Evolutionary conservation across 2,329 filamentous ascomycete genomes (phyloP), one percentile per base, ranked within the genome.

Genomic region (Onygenales sp.): DNA sequence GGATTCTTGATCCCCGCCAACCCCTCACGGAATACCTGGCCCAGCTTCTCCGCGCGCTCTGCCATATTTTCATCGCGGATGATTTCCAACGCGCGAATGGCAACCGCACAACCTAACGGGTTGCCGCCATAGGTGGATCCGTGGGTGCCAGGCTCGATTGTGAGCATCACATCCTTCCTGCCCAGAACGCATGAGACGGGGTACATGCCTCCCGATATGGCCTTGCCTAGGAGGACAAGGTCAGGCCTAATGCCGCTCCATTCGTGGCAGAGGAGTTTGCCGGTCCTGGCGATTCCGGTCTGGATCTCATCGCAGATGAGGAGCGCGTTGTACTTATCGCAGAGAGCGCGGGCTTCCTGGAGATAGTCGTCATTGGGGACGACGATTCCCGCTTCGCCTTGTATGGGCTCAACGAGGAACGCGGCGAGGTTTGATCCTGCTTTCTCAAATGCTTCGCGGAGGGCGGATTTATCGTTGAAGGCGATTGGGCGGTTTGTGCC

Each of bases 71-170:
- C 91, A 69, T 98, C 93, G 66, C 92, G 83, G 62, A 98, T 85
- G 52, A 98, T 81, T 77, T 98, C 91, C 44, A 98, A 79, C 17
- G 93, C 93, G 58, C 91, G 87, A 67, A 98, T 95, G 27, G 92
- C 94, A 33, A 98, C 89, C 41, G 93, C 93, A 63, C 90, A 97
- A 27, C 91, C 93, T 10, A 98, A 79, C 14, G 93, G 93, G 74
- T 98, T 98, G 50, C 93, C 93, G 57, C 93, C 93, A 66, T 97
- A 98, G n/a, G 93, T 98, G 43, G 89, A 95, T 48, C 93, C 93
- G 72, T 98, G 93, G 31, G 93, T 97, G 56, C 93, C 93, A 31
- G 93, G 89, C 78, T 98, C 93, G 59, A 98, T 79, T 8, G 92
- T 93, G 60, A 96, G 81, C 91, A 98, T 96, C 59, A 97, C 79